Conservation (phyloP, 2,329 filamentous ascomycete species). For the Fusarium pseudonygamai region DNA sequence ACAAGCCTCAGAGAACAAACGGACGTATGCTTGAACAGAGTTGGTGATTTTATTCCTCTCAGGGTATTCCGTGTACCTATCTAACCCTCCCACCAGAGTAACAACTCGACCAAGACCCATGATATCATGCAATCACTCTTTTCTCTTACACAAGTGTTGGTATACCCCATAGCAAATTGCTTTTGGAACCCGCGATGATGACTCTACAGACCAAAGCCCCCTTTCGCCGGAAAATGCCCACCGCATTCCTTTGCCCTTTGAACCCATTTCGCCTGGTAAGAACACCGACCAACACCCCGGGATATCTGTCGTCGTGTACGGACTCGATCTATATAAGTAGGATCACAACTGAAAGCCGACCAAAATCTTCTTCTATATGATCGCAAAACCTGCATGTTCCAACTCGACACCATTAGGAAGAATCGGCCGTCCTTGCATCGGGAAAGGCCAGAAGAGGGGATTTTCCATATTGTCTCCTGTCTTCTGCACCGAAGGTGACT, state of each 20-base stretch:
- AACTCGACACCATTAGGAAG: slow-evolving; percentile 58
- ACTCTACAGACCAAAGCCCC: slow-evolving; percentile 1
- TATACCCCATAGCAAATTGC: not conserved
- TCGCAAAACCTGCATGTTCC: slow-evolving; percentile 62
- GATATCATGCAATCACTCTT: not conserved
- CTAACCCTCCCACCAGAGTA: not conserved
- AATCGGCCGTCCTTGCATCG: slow-evolving; percentile 67
- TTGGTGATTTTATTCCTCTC: not conserved
- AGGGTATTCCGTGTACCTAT: not conserved
- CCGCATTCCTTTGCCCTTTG: not conserved
- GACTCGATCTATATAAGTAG: not conserved
- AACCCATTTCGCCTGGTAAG: slow-evolving; percentile 15
- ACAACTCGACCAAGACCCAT: not conserved
- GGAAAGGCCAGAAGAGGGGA: slow-evolving; percentile 69
- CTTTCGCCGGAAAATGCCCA: slow-evolving; percentile 18
- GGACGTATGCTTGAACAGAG: not conserved
- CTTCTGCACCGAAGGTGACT: slow-evolving; percentile 31
- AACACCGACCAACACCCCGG: not conserved
- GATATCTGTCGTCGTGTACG: not conserved
- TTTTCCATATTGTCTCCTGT: slow-evolving; percentile 57
- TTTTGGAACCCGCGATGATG: slow-evolving; percentile 3
- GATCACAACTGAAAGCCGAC: not conserved
- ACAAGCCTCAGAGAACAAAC: not conserved
- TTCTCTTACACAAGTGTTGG: not conserved
- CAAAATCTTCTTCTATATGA: slow-evolving; percentile 29